Conservation (phyloP, 2,329 filamentous ascomycete species). For the Chaetomium olivaceum region DNA sequence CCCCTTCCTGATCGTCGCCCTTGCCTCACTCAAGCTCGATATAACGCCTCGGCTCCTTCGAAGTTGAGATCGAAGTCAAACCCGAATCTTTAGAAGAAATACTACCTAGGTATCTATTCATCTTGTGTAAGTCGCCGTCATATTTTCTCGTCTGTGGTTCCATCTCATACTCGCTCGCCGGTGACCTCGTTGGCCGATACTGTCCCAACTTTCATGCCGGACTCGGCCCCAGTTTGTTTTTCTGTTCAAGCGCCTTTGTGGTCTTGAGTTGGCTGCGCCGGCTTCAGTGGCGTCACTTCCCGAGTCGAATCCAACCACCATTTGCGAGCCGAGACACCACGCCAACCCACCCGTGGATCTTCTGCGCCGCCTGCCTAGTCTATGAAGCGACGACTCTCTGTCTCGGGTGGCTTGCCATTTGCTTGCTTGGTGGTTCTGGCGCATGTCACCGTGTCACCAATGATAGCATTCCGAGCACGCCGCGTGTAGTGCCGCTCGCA, state of each 20-base stretch:
- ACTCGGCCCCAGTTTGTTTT: constrained; percentile 9
- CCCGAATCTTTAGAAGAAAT: neutral
- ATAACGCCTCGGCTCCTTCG: neutral
- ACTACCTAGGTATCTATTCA: neutral
- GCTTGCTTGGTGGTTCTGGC: neutral
- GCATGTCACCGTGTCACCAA: neutral
- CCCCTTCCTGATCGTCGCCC: neutral
- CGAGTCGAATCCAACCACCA: constrained; percentile 11
- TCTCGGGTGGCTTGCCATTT: constrained; percentile 8
- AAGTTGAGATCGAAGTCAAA: neutral
- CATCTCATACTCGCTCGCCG: neutral
- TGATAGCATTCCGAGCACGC: constrained; percentile 9
- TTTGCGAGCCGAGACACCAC: constrained; percentile 10
- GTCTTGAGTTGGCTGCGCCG: constrained; percentile 1
- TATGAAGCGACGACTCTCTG: constrained; percentile 3
- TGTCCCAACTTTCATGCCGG: neutral
- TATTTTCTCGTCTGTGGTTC: neutral
- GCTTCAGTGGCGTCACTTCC: constrained; percentile 22
- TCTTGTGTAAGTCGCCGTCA: neutral
- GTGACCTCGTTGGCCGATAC: constrained; percentile 1
- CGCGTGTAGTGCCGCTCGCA: constrained; percentile 13
- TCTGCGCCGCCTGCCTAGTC: neutral
- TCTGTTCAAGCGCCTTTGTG: neutral
- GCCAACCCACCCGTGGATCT: constrained; percentile 6
- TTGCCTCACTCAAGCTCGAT: neutral